Percentiles rank a stretch among this genome's conserved stretches.
Conservation (phyloP, 164 flowering plant species). For the Berberis vulgaris region DNA sequence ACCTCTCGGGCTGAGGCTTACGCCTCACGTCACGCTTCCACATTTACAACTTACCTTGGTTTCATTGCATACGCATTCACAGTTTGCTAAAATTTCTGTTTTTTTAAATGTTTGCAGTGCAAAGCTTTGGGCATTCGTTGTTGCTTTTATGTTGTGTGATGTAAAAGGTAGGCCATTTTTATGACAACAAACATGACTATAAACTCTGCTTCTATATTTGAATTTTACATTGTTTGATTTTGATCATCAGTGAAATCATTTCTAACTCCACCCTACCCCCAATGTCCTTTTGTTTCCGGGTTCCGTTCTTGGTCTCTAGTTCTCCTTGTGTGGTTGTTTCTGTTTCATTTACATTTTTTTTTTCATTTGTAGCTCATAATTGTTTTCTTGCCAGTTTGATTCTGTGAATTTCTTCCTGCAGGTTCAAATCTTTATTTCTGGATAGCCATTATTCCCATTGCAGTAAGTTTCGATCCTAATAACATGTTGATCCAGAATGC, state of each 20-base stretch:
- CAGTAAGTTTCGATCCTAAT: conserved; percentile 41
- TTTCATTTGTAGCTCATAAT: not conserved
- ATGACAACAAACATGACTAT: too few relatives aligned
- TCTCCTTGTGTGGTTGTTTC: too few relatives aligned
- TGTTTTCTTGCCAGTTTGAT: not conserved
- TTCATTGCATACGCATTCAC: not conserved
- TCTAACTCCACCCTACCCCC: too few relatives aligned
- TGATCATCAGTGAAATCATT: too few relatives aligned
- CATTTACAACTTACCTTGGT: too few relatives aligned
- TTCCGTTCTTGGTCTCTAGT: not conserved
- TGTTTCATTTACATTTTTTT: too few relatives aligned
- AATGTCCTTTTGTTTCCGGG: not conserved
- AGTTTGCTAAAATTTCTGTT: conserved; percentile 1
- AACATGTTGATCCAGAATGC: not conserved
- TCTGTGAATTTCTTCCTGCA: conserved; percentile 22
- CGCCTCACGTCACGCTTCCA: too few relatives aligned
- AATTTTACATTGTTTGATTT: too few relatives aligned
- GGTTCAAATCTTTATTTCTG: conserved; percentile 98
- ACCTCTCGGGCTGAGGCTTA: too few relatives aligned
- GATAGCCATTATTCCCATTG: conserved; percentile 87
- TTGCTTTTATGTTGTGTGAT: conserved; percentile 89
- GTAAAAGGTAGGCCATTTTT: conserved; percentile 50
- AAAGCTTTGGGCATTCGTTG: conserved; percentile 97
- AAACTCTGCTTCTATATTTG: too few relatives aligned
- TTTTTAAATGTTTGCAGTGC: conserved; percentile 51